These are phyloP conservation scores for Candida dubliniensis DNA, from an alignment of 1,139 yeast genomes.

Conservation along the genomic window DNA sequence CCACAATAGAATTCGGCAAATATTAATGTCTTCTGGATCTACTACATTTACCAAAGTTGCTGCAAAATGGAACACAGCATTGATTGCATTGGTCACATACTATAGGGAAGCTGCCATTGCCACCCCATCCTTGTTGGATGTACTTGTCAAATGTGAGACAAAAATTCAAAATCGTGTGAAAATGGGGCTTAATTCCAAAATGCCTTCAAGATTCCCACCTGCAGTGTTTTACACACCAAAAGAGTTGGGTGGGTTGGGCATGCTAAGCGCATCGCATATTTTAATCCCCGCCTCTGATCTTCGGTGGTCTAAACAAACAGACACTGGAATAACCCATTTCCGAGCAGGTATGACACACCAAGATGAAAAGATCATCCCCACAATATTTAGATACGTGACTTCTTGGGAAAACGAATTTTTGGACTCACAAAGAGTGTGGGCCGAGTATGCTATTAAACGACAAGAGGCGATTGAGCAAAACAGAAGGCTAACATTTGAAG, in stretches of 20 bases:
- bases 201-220: conserved; percentile 99
- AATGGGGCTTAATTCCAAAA: conserved; percentile 92
- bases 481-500: conserved; percentile 86
- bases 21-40: conserved; percentile 93
- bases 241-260: conserved; percentile 95
- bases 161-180: conserved; percentile 93
- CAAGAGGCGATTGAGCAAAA: conserved; percentile 86
- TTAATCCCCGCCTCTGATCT: conserved; percentile 92
- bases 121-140: conserved; percentile 75
- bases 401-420: conserved; percentile 96
- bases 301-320: conserved; percentile 90
- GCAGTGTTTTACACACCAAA: conserved; percentile 98
- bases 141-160: conserved; percentile 87
- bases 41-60: conserved; percentile 94
- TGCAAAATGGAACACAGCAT: conserved; percentile 93
- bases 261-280: conserved; percentile 96
- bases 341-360: conserved; percentile 89
- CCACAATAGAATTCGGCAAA: conserved; percentile 82
- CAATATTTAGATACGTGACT: conserved; percentile 86
- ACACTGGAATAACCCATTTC: conserved; percentile 92
- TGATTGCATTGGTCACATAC: conserved; percentile 82
- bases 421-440: conserved; percentile 97
- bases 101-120: conserved; percentile 91
- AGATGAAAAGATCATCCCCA: conserved; percentile 83
- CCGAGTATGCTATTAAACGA: conserved; percentile 89